phyloP scores from a whole-genome alignment of 306 rosid species.

The Ziziphus jujuba region DNA sequence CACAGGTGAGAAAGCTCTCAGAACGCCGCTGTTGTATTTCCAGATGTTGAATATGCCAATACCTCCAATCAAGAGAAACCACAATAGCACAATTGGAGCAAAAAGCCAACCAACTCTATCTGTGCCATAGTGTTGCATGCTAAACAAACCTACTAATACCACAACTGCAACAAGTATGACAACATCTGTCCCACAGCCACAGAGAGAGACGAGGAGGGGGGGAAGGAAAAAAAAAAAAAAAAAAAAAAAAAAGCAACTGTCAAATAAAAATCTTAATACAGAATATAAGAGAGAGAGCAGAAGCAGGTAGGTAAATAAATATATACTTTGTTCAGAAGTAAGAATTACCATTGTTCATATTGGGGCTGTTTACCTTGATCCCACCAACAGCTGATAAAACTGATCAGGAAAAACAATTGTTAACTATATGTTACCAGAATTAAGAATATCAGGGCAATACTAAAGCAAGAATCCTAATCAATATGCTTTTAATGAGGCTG shows the following conservation, averaged over 20 bases:
- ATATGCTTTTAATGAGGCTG: neutral
- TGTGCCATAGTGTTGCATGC: constrained; percentile 94
- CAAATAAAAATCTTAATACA: constrained; percentile 7
- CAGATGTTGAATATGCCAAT: constrained; percentile 88
- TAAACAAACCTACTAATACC: constrained; percentile 80
- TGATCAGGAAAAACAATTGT: constrained; percentile 33
- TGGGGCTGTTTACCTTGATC: constrained; percentile 81
- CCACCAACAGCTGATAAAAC: constrained; percentile 98
- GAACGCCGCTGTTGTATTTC: constrained; percentile 67
- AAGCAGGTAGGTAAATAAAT: constrained; percentile 10
- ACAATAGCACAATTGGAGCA: constrained; percentile 94
- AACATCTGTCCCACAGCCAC: constrained; percentile 51
- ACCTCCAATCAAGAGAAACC: constrained; percentile 93
- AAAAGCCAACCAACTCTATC: constrained; percentile 99
- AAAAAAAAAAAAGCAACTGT: neutral
- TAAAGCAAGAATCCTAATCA: neutral
- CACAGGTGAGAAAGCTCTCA: constrained; percentile 85
- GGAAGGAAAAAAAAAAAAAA: constrained; percentile 20
- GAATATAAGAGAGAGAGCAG: constrained; percentile 1
- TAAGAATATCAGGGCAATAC: neutral
- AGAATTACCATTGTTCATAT: constrained; percentile 57
- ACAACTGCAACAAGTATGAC: constrained; percentile 86
- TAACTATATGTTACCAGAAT: constrained; percentile 24
- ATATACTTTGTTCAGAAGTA: constrained; percentile 21
- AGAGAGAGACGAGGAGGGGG: constrained; percentile 21